These are phyloP conservation scores for Argentina anserina DNA, from an alignment of 306 rosid species.

Conservation along the genomic window DNA sequence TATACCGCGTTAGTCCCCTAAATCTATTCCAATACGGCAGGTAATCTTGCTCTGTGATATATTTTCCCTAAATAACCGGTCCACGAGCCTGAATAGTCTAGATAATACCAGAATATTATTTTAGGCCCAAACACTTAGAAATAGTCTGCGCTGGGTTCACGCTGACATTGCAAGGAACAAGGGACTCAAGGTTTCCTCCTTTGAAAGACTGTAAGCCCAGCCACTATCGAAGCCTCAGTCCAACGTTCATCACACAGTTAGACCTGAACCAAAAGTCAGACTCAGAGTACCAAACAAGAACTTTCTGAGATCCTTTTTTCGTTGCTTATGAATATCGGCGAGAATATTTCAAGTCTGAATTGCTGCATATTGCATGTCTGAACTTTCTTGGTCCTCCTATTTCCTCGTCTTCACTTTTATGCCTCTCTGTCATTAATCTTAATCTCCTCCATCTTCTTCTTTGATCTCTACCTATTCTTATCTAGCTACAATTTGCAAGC, in stretches of 20 bases:
- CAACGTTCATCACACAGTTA: not conserved
- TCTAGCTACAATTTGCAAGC: not conserved
- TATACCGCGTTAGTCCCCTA: no score
- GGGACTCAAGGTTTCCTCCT: conserved; percentile 31
- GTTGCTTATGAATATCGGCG: not conserved
- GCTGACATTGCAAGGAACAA: conserved; percentile 21
- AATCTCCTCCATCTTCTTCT: not conserved
- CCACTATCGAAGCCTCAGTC: no score
- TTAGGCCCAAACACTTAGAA: no score
- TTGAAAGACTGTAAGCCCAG: conserved; percentile 29
- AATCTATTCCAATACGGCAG: no score
- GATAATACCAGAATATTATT: no score
- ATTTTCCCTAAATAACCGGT: no score
- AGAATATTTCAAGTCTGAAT: not conserved
- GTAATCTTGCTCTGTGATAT: no score
- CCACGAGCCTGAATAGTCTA: no score
- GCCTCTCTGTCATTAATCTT: not conserved
- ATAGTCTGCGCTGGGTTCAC: conserved; percentile 14
- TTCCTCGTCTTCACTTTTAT: not conserved
- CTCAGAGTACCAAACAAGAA: not conserved
- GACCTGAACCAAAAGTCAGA: not conserved
- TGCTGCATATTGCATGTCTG: no score
- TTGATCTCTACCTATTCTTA: no score
- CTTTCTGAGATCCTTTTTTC: not conserved
- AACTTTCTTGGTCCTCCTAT: not conserved